phyloP scores from a whole-genome alignment of 139 green algal genomes.

The Nannochloris sp. region DNA sequence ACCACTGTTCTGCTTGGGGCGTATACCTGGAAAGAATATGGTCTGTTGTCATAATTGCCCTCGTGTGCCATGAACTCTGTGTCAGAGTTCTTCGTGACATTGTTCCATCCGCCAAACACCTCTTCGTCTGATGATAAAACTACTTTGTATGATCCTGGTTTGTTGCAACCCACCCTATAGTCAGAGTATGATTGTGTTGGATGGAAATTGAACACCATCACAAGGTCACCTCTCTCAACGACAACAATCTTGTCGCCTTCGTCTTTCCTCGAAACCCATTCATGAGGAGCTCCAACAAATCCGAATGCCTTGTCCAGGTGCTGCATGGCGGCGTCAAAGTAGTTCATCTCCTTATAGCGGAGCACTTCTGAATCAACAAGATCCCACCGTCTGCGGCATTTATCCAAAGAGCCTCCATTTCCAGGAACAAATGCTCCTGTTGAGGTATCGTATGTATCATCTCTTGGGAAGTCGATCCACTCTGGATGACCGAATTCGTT shows the following conservation, averaged over 20 bases:
- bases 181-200: conserved; percentile 76
- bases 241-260: conserved; percentile 94
- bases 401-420: conserved; percentile 88
- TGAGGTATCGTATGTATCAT: conserved; percentile 78
- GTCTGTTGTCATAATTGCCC: conserved; percentile 50
- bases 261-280: conserved; percentile 68
- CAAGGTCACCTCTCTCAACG: conserved; percentile 81
- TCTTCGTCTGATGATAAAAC: conserved; percentile 73
- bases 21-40: conserved; percentile 66
- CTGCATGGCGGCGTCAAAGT: conserved; percentile 87
- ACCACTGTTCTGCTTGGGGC: conserved; percentile 66
- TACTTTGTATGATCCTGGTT: conserved; percentile 55
- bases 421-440: conserved; percentile 78
- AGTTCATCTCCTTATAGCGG: conserved; percentile 78
- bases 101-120: conserved; percentile 79
- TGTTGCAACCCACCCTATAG: conserved; percentile 78
- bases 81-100: conserved; percentile 72
- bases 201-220: conserved; percentile 99
- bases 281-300: conserved; percentile 72
- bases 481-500: conserved; percentile 95
- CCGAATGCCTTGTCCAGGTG: conserved; percentile 90
- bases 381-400: conserved; percentile 92
- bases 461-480: conserved; percentile 99
- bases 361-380: conserved; percentile 58
- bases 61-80: conserved; percentile 29